Conservation (phyloP, 768 basidiomycete species). For the Mrakia blollopis region DNA sequence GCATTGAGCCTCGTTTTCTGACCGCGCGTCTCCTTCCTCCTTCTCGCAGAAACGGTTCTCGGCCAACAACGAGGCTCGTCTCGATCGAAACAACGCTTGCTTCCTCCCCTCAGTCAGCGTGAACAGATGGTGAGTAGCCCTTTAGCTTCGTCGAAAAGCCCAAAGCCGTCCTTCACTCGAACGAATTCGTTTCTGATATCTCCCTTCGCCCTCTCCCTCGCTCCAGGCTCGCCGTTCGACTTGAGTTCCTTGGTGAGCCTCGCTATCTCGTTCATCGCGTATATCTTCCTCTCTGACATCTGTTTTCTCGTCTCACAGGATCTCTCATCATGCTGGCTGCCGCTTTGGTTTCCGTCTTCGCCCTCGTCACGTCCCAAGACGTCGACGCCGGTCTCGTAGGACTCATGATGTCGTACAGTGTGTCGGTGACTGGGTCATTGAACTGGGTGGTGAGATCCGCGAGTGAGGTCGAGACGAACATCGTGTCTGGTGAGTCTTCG, state of each 20-base stretch:
- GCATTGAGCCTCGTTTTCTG: not conserved
- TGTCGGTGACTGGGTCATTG: slow-evolving; percentile 48
- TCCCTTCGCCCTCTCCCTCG: no score
- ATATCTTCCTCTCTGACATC: no score
- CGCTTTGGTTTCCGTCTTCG: slow-evolving; percentile 60
- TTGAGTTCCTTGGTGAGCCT: slow-evolving; percentile 63
- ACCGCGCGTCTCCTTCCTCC: not conserved
- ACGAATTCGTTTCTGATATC: no score
- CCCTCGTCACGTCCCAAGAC: slow-evolving; percentile 61
- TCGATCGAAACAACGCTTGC: slow-evolving; percentile 82
- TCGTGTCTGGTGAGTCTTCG: slow-evolving; percentile 35
- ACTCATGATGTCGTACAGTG: slow-evolving; percentile 74
- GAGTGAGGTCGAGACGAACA: slow-evolving; percentile 45
- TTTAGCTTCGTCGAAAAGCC: no score
- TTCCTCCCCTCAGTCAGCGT: slow-evolving; percentile 57
- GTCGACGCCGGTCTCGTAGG: slow-evolving; percentile 87
- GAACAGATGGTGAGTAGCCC: slow-evolving; percentile 60
- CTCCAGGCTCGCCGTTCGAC: slow-evolving; percentile 70
- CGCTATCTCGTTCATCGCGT: no score
- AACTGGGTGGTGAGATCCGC: slow-evolving; percentile 45
- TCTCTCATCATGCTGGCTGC: slow-evolving; percentile 70
- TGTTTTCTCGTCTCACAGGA: slow-evolving; percentile 38
- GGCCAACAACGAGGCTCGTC: slow-evolving; percentile 48
- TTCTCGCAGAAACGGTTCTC: slow-evolving; percentile 37
- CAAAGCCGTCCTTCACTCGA: no score